Evolutionary conservation across 2,329 filamentous ascomycete species (phyloP).

Genomic region (Ascochyta lentis): DNA sequence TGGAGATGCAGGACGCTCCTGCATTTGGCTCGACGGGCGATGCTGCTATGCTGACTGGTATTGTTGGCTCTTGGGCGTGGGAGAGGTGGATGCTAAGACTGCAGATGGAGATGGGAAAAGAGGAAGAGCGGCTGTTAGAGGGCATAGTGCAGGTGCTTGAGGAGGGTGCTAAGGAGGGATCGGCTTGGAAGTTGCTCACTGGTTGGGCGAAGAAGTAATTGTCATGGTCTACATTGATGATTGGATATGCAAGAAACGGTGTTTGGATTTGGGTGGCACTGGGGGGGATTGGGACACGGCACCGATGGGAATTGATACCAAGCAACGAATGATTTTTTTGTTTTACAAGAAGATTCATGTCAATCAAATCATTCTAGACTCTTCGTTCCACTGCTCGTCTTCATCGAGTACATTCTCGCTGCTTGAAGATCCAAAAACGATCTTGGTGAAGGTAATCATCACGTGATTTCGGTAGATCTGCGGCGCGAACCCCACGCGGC

Average conservation of each 20-base stretch:
- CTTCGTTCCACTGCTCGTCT: too few relatives aligned
- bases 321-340: conserved; percentile 35
- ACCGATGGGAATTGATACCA: conserved; percentile 38
- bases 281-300: not conserved
- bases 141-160: conserved; percentile 65
- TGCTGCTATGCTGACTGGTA: conserved; percentile 76
- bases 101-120: conserved; percentile 83
- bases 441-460: not conserved
- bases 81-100: conserved; percentile 94
- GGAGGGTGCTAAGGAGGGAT: conserved; percentile 64
- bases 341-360: conserved; percentile 26
- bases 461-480: conserved; percentile 23
- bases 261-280: conserved; percentile 21
- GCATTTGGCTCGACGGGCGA: conserved; percentile 63
- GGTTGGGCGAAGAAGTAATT: conserved; percentile 55
- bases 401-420: too few relatives aligned
- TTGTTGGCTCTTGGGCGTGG: conserved; percentile 90
- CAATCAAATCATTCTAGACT: conserved; percentile 11
- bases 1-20: conserved; percentile 36
- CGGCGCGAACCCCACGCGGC: conserved; percentile 31
- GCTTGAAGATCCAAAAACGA: not conserved
- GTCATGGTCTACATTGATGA: conserved; percentile 8
- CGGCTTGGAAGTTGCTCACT: conserved; percentile 66
- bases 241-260: conserved; percentile 20
- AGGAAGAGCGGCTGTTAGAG: conserved; percentile 59